These are phyloP conservation scores for Linnemannia zychae DNA, from an alignment of 192 early-diverging fungal genomes.

Conservation along the genomic window DNA sequence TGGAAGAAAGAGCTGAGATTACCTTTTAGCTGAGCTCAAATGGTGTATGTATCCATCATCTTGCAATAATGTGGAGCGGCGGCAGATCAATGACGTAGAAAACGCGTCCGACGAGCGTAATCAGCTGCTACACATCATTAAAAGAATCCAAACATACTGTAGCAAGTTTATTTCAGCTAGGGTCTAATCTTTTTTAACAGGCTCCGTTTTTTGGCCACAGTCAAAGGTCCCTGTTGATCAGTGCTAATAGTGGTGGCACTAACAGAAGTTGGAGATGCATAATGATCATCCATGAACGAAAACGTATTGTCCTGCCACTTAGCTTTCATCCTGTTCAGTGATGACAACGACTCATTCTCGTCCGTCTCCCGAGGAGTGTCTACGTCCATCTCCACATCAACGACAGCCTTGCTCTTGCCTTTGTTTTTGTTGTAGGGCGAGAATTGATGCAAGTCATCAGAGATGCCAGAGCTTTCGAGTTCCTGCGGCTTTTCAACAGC, in stretches of 20 bases:
- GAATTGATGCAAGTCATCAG: background rate
- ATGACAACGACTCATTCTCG: conserved; percentile 1
- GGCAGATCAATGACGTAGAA: too few species aligned
- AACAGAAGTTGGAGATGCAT: background rate
- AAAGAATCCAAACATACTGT: background rate
- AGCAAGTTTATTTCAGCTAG: background rate
- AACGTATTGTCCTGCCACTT: background rate
- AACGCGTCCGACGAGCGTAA: background rate
- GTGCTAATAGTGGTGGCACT: background rate
- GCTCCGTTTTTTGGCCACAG: conserved; percentile 25
- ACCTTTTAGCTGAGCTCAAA: background rate
- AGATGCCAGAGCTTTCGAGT: background rate
- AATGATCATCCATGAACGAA: background rate
- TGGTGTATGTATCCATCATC: background rate
- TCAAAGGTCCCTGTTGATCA: background rate
- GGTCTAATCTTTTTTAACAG: conserved; percentile 17
- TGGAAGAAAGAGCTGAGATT: too few species aligned
- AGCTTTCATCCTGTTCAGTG: background rate
- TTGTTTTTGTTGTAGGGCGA: background rate
- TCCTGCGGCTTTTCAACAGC: background rate
- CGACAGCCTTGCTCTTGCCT: conserved; percentile 13
- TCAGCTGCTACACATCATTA: background rate
- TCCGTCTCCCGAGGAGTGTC: background rate
- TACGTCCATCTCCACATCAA: background rate
- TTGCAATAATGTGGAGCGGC: too few species aligned